Evolutionary conservation across 2,329 filamentous ascomycete genomes (phyloP), one percentile per base, ranked within the genome.

Genomic region (Alternaria triticimaculans): DNA sequence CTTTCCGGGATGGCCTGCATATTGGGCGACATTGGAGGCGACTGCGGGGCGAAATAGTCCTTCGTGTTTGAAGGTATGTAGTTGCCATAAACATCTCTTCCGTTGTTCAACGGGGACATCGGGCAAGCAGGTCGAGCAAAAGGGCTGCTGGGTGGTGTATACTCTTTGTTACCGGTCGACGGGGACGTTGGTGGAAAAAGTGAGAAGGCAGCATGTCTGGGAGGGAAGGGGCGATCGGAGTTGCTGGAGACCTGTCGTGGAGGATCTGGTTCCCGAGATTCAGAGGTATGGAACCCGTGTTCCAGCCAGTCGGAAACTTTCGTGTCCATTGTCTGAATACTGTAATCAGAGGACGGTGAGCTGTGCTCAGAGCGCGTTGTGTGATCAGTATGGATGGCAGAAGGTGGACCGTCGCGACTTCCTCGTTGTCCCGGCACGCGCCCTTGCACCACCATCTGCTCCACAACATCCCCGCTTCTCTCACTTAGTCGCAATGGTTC

Each of bases 81-180:
- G 20, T 69, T 69, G 12, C 67, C 67, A 43, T 68, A 68, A 23
- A 30, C 54, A 28, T 69, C 61, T 21, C 67, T 60, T 18, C 67
- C 67, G 28, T 69, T 69, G 15, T 59, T 55, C 41, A 66, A 18
- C 6, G 64, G 66, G 11, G 64, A 66, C 26, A 66, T 8, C 23
- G 65, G 65, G 25, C 44, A 60, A 7, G 37, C 5, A 23, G 57
- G 41, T 15, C 20, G 41, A 15, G 48, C 15, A 14, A 65, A 26
- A 30, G 57, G 55, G 11, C 54, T 56, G 1, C 43, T 9, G 9
- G 51, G 30, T 8, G 54, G 59, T 6, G 37, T 25, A 23, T 66
- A 64, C 26, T 70, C 61, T 26, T 57, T 53, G 12, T 44, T 60
- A 4, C 57, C 58, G n/a, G 58, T 62, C 25, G 18, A 55, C 5